Percentiles rank a stretch among this genome's conserved stretches.
Conservation (phyloP, 176 grass and related monocot genomes). For the Lolium rigidum region DNA sequence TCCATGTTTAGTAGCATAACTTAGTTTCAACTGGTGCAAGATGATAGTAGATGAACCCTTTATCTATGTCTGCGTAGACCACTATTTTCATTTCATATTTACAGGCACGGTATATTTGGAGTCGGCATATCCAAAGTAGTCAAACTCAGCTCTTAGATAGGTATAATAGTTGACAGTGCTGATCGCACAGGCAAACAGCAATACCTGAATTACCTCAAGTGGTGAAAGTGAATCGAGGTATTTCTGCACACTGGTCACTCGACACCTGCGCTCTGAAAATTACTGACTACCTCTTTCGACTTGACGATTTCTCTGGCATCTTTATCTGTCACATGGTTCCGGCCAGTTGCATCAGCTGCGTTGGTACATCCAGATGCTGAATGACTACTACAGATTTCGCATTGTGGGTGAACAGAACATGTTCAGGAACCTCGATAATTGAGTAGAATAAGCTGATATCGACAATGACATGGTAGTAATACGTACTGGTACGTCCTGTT, state of each 20-base stretch:
- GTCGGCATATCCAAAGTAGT: no score
- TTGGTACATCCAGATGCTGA: slow-evolving; percentile 30
- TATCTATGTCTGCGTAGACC: not conserved
- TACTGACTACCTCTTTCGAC: not conserved
- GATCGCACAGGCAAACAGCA: not conserved
- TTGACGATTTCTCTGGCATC: slow-evolving; percentile 36
- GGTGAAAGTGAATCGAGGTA: not conserved
- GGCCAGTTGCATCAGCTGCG: slow-evolving; percentile 7
- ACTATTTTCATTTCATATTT: not conserved
- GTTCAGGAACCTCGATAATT: slow-evolving; percentile 27
- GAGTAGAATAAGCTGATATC: slow-evolving; percentile 17
- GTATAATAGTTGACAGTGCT: not conserved
- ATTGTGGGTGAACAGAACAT: slow-evolving; percentile 50
- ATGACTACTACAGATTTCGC: slow-evolving; percentile 49
- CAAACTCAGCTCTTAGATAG: not conserved
- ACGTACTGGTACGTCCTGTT: slow-evolving; percentile 18
- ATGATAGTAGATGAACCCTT: slow-evolving; percentile 13
- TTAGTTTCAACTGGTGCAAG: not conserved
- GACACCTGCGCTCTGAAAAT: not conserved
- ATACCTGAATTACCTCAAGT: not conserved
- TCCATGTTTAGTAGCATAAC: slow-evolving; percentile 5
- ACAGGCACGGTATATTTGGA: not conserved
- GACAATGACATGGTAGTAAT: not conserved
- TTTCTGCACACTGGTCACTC: not conserved
- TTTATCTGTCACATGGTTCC: slow-evolving; percentile 15